These are phyloP conservation scores for Cylindrotheca closterium DNA, from an alignment of 108 stramenopile species.

Conservation along the genomic window DNA sequence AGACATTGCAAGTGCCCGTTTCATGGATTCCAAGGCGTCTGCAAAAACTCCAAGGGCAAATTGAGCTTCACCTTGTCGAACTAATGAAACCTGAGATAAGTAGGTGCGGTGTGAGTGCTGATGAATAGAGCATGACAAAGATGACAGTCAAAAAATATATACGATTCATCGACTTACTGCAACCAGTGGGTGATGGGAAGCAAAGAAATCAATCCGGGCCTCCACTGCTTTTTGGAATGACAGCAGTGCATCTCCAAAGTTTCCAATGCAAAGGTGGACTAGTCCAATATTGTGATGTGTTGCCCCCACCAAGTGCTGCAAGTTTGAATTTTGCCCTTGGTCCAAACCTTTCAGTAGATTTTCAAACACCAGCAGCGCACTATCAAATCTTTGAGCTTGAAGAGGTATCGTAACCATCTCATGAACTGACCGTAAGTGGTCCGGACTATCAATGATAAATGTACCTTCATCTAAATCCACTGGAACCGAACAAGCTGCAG, in stretches of 20 bases:
- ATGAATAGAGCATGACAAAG: too few relatives aligned
- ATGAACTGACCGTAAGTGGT: conserved; percentile 45
- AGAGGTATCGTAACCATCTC: conserved; percentile 37
- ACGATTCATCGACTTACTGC: conserved; percentile 9
- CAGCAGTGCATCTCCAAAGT: conserved; percentile 33
- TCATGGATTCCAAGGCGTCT: conserved; percentile 26
- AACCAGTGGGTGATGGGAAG: conserved; percentile 38
- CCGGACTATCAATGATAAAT: conserved; percentile 43
- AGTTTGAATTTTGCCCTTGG: conserved; percentile 14
- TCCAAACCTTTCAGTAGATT: conserved; percentile 40
- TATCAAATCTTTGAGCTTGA: conserved; percentile 28
- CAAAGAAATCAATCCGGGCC: conserved; percentile 26
- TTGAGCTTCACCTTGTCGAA: conserved; percentile 29
- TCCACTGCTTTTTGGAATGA: conserved; percentile 37
- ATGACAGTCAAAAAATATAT: background rate
- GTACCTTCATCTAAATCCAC: conserved; percentile 64
- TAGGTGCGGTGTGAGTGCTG: too few relatives aligned
- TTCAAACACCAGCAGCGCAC: conserved; percentile 37
- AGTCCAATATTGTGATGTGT: conserved; percentile 60
- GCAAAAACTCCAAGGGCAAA: conserved; percentile 40
- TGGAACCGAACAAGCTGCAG: conserved; percentile 42
- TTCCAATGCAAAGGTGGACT: conserved; percentile 35
- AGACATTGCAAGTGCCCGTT: conserved; percentile 24
- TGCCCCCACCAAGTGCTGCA: conserved; percentile 29
- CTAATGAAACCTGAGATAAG: conserved; percentile 23